These are phyloP conservation scores for Opeltia flavorubescens DNA, from an alignment of 495 filamentous ascomycete species.

Conservation along the genomic window DNA sequence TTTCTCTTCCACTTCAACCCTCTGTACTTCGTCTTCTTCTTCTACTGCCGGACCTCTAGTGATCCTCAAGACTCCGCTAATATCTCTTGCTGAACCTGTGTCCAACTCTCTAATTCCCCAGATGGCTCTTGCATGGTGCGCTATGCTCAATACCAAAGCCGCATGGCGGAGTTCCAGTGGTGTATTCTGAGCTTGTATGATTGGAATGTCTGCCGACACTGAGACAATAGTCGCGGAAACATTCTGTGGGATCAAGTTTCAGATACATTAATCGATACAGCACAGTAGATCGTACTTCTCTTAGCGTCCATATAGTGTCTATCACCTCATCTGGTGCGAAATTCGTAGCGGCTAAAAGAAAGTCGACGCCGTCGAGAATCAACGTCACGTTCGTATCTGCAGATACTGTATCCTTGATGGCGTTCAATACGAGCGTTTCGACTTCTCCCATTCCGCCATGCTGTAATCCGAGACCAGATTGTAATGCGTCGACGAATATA, in stretches of 20 bases:
- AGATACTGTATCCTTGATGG: constrained; percentile 17
- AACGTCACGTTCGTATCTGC: constrained; percentile 26
- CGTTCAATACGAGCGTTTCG: constrained; percentile 17
- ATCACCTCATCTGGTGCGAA: constrained; percentile 18
- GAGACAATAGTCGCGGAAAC: constrained; percentile 51
- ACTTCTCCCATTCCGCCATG: constrained; percentile 5
- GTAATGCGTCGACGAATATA: constrained; percentile 1
- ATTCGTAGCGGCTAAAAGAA: constrained; percentile 35
- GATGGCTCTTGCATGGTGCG: constrained; percentile 57
- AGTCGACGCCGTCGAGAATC: constrained; percentile 41
- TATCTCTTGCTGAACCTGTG: constrained; percentile 75
- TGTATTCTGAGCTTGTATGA: constrained; percentile 46
- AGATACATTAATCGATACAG: neutral
- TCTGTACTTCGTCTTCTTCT: constrained; percentile 17
- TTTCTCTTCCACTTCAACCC: constrained; percentile 35
- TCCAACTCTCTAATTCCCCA: constrained; percentile 62
- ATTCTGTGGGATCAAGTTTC: too few relatives aligned
- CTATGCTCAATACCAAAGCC: constrained; percentile 49
- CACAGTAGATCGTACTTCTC: constrained; percentile 31
- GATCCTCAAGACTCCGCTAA: constrained; percentile 76
- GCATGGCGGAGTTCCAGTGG: constrained; percentile 51
- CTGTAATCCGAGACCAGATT: neutral
- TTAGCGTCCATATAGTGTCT: constrained; percentile 33
- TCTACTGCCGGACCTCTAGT: constrained; percentile 41
- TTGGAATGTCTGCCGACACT: constrained; percentile 52